A percentile compares a stretch with the other conserved stretches of the same genome.
Evolutionary conservation across 2,329 filamentous ascomycete genomes (phyloP).

Genomic region (Trematosphaeria pertusa): DNA sequence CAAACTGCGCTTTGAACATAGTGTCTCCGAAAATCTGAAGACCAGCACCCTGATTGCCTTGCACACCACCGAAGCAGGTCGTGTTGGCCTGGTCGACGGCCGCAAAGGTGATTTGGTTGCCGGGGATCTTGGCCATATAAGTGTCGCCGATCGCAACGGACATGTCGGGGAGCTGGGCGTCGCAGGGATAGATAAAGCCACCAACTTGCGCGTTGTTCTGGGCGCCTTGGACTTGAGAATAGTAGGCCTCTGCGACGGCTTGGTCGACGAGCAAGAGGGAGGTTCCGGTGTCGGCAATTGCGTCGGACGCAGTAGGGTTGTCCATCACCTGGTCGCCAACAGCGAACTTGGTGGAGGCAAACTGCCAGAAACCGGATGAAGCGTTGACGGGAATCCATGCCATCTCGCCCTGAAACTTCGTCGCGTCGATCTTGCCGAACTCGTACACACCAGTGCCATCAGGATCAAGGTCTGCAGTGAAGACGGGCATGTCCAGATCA

Average conservation of each 20-base stretch:
- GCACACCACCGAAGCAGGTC: constrained; percentile 73
- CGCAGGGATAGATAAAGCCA: constrained; percentile 55
- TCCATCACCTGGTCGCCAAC: constrained; percentile 63
- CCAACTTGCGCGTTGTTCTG: constrained; percentile 46
- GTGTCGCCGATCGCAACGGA: constrained; percentile 63
- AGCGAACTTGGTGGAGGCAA: constrained; percentile 63
- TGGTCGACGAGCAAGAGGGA: constrained; percentile 68
- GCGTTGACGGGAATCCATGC: constrained; percentile 68
- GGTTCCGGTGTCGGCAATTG: constrained; percentile 64
- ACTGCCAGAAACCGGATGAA: constrained; percentile 73
- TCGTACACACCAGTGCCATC: constrained; percentile 70
- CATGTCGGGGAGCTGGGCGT: constrained; percentile 51
- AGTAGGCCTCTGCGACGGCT: constrained; percentile 57
- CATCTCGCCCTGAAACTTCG: constrained; percentile 69
- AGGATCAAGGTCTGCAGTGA: constrained; percentile 73
- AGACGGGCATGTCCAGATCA: constrained; percentile 69
- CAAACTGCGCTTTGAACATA: constrained; percentile 66
- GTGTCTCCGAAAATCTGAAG: constrained; percentile 70
- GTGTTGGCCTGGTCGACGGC: constrained; percentile 49
- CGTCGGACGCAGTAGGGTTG: constrained; percentile 56
- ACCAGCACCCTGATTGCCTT: constrained; percentile 60
- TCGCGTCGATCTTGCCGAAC: constrained; percentile 72
- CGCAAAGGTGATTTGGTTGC: constrained; percentile 51
- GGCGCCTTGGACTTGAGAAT: constrained; percentile 50
- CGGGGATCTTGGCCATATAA: constrained; percentile 65